Conservation (phyloP, 225 moss, liverwort and hornwort genomes). For the Asterella californica region DNA sequence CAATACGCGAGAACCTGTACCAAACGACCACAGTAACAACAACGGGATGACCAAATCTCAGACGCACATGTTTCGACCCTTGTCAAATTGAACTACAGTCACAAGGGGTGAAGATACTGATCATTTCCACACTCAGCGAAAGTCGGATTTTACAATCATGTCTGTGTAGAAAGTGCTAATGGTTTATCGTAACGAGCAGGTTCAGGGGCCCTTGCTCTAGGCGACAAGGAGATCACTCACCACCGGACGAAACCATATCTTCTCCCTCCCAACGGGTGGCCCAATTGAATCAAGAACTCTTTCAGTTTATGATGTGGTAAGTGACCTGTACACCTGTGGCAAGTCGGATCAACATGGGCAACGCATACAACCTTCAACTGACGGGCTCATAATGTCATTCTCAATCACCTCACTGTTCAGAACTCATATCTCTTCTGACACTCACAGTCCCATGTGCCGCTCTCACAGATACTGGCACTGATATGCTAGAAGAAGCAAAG, state of each 20-base stretch:
- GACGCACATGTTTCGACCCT: not conserved
- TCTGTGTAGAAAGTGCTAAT: not conserved
- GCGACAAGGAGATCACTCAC: conserved; percentile 27
- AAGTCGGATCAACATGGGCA: too few relatives aligned
- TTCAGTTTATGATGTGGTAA: conserved; percentile 73
- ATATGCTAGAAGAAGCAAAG: too few relatives aligned
- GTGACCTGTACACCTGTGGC: conserved; percentile 45
- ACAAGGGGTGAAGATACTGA: not conserved
- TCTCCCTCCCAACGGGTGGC: conserved; percentile 74
- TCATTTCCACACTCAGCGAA: not conserved
- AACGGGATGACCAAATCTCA: not conserved
- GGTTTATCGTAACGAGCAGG: not conserved
- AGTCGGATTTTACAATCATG: not conserved
- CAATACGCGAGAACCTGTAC: conserved; percentile 64
- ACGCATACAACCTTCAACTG: too few relatives aligned
- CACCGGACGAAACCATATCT: conserved; percentile 60
- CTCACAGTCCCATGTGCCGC: too few relatives aligned
- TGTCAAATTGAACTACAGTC: not conserved
- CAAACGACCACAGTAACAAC: not conserved
- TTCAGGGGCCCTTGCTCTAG: not conserved
- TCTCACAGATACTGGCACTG: too few relatives aligned
- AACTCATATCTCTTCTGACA: too few relatives aligned
- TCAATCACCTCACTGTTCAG: too few relatives aligned
- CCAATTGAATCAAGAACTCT: conserved; percentile 58
- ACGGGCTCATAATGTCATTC: too few relatives aligned